phyloP scores from a whole-genome alignment of 2,329 filamentous ascomycete species.

The Trichoderma koningii region DNA sequence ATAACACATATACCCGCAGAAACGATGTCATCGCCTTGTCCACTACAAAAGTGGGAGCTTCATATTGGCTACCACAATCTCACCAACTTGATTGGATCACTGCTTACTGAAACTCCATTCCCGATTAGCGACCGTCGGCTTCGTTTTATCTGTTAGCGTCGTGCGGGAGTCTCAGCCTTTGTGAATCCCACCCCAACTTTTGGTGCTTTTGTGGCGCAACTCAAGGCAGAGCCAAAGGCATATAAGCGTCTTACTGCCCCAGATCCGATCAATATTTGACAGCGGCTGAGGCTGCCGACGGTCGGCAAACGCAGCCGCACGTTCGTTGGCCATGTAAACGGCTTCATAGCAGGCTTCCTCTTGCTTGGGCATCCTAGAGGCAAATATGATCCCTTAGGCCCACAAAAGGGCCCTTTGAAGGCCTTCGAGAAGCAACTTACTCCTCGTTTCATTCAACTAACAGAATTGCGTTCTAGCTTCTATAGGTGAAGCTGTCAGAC shows the following conservation, averaged over 20 bases:
- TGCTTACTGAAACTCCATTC: not conserved
- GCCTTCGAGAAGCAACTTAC: not conserved
- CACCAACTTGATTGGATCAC: slow-evolving; percentile 7
- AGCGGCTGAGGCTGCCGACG: slow-evolving; percentile 22
- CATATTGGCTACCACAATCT: not conserved
- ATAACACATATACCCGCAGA: not conserved
- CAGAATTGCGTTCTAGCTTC: not conserved
- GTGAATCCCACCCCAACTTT: not conserved
- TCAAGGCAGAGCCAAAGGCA: not conserved
- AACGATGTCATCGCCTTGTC: not conserved
- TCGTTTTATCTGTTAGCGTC: not conserved
- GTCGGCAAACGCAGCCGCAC: slow-evolving; percentile 18
- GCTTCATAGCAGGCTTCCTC: not conserved
- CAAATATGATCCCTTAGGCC: not conserved
- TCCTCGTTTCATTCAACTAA: not conserved
- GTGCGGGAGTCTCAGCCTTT: slow-evolving; percentile 16
- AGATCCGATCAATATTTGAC: not conserved
- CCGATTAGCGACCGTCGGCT: slow-evolving; percentile 18
- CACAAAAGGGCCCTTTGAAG: slow-evolving; percentile 3
- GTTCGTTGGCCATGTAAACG: not conserved
- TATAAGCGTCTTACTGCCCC: not conserved
- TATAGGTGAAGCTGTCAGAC: not conserved
- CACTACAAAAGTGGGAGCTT: slow-evolving; percentile 12
- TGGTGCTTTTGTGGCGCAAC: not conserved
- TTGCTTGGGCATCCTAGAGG: not conserved